phyloP scores from a whole-genome alignment of 2,329 filamentous ascomycete genomes.

The Stagonosporopsis chrysanthemi region DNA sequence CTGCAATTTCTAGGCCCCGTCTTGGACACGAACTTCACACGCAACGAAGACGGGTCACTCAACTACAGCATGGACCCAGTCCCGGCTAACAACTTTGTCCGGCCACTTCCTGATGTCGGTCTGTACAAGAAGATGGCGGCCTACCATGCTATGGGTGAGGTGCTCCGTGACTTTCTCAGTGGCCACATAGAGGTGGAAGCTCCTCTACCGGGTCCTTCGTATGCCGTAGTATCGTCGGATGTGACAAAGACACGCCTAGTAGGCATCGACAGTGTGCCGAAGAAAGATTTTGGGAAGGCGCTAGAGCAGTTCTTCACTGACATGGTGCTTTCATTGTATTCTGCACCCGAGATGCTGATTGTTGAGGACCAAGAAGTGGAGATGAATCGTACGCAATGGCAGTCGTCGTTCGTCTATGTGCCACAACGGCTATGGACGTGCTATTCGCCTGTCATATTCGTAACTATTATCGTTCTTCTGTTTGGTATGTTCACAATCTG shows the following conservation, averaged over 20 bases:
- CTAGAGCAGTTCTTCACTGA: constrained; percentile 44
- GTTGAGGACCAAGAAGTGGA: constrained; percentile 21
- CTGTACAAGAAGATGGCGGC: constrained; percentile 45
- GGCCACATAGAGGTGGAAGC: constrained; percentile 42
- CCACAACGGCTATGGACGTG: constrained; percentile 43
- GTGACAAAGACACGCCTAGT: constrained; percentile 56
- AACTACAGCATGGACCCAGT: constrained; percentile 42
- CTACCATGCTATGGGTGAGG: constrained; percentile 45
- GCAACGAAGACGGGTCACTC: constrained; percentile 46
- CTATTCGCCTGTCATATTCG: constrained; percentile 44
- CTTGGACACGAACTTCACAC: constrained; percentile 41
- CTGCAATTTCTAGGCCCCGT: constrained; percentile 38
- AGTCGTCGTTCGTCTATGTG: constrained; percentile 44
- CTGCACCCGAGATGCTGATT: constrained; percentile 43
- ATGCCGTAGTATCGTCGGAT: constrained; percentile 38
- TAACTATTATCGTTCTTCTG: constrained; percentile 37
- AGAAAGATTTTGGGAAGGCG: constrained; percentile 30
- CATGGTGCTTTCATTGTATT: constrained; percentile 47
- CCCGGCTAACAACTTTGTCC: constrained; percentile 36
- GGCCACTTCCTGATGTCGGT: constrained; percentile 32
- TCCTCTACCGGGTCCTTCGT: constrained; percentile 37
- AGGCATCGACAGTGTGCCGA: constrained; percentile 40
- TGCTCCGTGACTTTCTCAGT: constrained; percentile 41
- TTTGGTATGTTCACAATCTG: constrained; percentile 41
- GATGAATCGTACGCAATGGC: constrained; percentile 34